phyloP scores from a whole-genome alignment of 805 yeast genomes.

The Teunomyces pallodes region DNA sequence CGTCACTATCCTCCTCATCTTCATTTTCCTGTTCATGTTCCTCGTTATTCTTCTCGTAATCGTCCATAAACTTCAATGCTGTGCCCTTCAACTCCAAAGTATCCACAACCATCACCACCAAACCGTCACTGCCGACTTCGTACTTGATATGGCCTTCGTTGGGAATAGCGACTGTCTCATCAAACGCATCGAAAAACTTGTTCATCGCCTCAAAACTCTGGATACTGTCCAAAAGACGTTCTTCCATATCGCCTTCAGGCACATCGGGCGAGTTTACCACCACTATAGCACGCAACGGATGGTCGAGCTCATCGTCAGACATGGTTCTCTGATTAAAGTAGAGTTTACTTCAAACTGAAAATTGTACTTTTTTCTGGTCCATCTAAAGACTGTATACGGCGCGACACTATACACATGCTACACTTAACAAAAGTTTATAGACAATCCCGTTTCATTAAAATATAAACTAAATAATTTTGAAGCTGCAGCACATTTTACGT shows the following conservation, averaged over 20 bases:
- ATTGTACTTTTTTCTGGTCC: not conserved
- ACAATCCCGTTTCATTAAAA: too few relatives aligned
- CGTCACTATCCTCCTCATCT: slow-evolving; percentile 1
- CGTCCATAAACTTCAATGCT: slow-evolving; percentile 45
- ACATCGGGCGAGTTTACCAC: slow-evolving; percentile 36
- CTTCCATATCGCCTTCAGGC: slow-evolving; percentile 48
- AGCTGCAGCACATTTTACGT: not conserved
- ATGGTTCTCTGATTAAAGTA: slow-evolving; percentile 4
- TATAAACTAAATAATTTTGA: not conserved
- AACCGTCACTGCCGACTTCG: slow-evolving; percentile 61
- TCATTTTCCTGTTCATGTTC: slow-evolving; percentile 5
- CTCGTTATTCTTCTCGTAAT: slow-evolving; percentile 17
- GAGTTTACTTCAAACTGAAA: not conserved
- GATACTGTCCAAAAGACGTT: slow-evolving; percentile 43
- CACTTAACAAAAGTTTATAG: too few relatives aligned
- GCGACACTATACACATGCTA: too few relatives aligned
- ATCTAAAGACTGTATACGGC: not conserved
- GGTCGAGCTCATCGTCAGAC: slow-evolving; percentile 36
- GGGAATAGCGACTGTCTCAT: slow-evolving; percentile 50
- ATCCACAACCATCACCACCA: slow-evolving; percentile 55
- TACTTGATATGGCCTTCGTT: slow-evolving; percentile 55
- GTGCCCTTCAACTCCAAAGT: slow-evolving; percentile 32
- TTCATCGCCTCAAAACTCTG: slow-evolving; percentile 49
- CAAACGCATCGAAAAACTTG: slow-evolving; percentile 51
- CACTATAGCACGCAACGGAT: slow-evolving; percentile 45